Conservation (phyloP, 345 rosid genomes). For the Brassica incana region DNA sequence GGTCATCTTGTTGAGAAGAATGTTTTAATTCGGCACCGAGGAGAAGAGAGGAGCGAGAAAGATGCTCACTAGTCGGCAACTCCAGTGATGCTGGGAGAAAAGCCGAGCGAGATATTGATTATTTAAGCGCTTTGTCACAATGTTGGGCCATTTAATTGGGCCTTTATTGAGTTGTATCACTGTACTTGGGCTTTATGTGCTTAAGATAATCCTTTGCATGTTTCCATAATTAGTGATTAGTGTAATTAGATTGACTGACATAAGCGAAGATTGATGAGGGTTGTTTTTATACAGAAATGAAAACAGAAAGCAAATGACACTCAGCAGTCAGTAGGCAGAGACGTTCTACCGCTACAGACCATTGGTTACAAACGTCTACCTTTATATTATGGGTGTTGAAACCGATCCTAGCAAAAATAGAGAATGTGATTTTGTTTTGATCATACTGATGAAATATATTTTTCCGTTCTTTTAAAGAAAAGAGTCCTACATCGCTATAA, state of each 20-base stretch:
- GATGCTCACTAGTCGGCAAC: conserved; percentile 2
- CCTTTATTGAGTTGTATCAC: not conserved
- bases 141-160: not conserved
- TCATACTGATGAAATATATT: conserved; percentile 5
- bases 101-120: not conserved
- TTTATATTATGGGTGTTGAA: too few relatives aligned
- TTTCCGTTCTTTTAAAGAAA: not conserved
- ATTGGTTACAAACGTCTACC: not conserved
- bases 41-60: conserved; percentile 5
- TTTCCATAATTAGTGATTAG: too few relatives aligned
- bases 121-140: not conserved
- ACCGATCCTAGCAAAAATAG: too few relatives aligned
- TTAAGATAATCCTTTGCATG: not conserved
- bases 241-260: conserved; percentile 40
- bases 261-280: conserved; percentile 56
- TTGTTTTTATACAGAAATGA: not conserved
- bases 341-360: not conserved
- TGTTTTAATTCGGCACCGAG: conserved; percentile 6
- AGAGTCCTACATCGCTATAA: conserved; percentile 13
- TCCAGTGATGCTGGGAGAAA: not conserved
- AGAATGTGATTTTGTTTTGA: not conserved
- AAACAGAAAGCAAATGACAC: not conserved
- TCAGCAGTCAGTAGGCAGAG: not conserved
- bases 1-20: conserved; percentile 26
- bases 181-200: not conserved